Evolutionary conservation across 2,329 filamentous ascomycete genomes (phyloP).

Genomic region (Ilyonectria robusta): DNA sequence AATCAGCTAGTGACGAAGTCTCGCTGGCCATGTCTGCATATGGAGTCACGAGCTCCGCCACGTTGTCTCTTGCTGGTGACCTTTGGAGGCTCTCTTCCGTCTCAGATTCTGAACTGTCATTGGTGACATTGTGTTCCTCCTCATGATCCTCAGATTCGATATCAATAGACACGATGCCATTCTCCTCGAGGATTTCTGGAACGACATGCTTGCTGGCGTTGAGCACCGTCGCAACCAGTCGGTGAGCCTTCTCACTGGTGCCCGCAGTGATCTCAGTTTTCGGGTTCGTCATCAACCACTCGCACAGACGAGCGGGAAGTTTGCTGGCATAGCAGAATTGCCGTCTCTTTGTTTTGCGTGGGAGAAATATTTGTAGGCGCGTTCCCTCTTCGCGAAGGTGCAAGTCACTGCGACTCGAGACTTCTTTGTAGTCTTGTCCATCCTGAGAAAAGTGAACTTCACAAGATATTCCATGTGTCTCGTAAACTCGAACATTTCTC

Average conservation of each 20-base stretch:
- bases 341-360: constrained; percentile 5
- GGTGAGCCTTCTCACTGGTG: neutral
- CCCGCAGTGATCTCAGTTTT: neutral
- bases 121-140: neutral
- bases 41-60: neutral
- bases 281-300: constrained; percentile 17
- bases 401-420: neutral
- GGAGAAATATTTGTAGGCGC: constrained; percentile 5
- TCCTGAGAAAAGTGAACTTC: constrained; percentile 9
- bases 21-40: neutral
- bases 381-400: constrained; percentile 6
- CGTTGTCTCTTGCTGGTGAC: neutral
- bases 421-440: neutral
- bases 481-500: constrained; percentile 10
- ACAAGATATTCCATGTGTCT: constrained; percentile 23
- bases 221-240: constrained; percentile 11
- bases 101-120: constrained; percentile 3
- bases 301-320: constrained; percentile 14
- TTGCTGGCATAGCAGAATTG: constrained; percentile 23
- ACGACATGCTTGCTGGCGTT: neutral
- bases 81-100: neutral
- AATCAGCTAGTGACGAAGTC: neutral
- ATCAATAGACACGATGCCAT: neutral
- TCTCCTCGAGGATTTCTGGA: constrained; percentile 1
- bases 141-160: neutral